Conservation (phyloP, 2,329 filamentous ascomycete species). For the Colletotrichum siamense region DNA sequence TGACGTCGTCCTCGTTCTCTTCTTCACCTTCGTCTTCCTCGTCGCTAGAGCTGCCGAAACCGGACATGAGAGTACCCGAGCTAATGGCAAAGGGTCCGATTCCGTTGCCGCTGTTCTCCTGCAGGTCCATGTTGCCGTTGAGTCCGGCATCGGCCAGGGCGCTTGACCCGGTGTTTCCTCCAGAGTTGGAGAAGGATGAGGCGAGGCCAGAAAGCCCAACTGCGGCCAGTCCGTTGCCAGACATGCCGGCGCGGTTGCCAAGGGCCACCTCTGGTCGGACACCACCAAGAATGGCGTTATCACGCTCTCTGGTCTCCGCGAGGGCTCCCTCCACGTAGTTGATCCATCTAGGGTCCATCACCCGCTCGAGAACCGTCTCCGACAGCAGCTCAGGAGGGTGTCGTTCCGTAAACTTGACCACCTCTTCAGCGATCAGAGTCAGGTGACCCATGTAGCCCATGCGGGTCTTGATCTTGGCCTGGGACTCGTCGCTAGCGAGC, state of each 20-base stretch:
- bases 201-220: constrained; percentile 47
- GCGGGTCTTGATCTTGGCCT: constrained; percentile 83
- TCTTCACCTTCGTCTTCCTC: constrained; percentile 97
- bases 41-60: constrained; percentile 93
- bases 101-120: constrained; percentile 67
- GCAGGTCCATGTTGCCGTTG: constrained; percentile 63
- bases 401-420: constrained; percentile 96
- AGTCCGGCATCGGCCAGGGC: constrained; percentile 22
- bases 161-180: constrained; percentile 22
- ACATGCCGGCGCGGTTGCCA: constrained; percentile 72
- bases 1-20: constrained; percentile 78
- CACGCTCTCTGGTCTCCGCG: constrained; percentile 90
- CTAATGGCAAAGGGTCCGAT: constrained; percentile 76
- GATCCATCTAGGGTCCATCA: constrained; percentile 90
- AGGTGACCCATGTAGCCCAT: constrained; percentile 99
- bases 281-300: constrained; percentile 97
- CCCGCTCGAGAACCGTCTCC: constrained; percentile 82
- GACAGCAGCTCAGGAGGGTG: constrained; percentile 89
- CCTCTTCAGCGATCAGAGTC: constrained; percentile 95
- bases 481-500: constrained; percentile 82
- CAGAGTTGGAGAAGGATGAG: constrained; percentile 33
- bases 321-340: constrained; percentile 93
- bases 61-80: constrained; percentile 79
- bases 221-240: constrained; percentile 44
- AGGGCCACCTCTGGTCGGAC: constrained; percentile 91